A percentile compares a stretch with the other conserved stretches of the same genome.
Evolutionary conservation across 2,329 filamentous ascomycete genomes (phyloP).

Genomic region (Alternaria brassicicola): DNA sequence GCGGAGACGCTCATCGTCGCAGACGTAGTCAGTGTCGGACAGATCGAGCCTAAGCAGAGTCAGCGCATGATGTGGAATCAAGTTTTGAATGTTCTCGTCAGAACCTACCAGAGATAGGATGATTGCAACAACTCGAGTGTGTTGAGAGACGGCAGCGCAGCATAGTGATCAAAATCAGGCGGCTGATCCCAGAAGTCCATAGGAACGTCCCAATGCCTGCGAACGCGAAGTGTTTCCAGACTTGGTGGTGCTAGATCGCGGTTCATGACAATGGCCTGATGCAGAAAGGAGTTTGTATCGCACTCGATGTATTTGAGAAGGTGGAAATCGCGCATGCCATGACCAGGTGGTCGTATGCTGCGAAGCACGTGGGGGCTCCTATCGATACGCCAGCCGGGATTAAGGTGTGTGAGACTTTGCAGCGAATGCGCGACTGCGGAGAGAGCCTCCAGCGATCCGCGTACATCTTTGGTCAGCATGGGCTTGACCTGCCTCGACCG

Average conservation of each 20-base stretch:
- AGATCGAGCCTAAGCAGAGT: conserved; percentile 9
- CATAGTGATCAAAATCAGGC: conserved; percentile 34
- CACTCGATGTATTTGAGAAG: conserved; percentile 37
- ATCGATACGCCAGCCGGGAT: conserved; percentile 31
- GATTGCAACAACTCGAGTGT: conserved; percentile 39
- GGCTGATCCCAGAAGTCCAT: conserved; percentile 38
- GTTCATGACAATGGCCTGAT: conserved; percentile 34
- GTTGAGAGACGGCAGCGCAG: conserved; percentile 31
- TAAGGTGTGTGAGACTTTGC: conserved; percentile 35
- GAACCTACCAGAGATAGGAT: conserved; percentile 13
- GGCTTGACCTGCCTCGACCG: conserved; percentile 17
- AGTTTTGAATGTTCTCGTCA: neutral
- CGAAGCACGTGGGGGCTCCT: conserved; percentile 19
- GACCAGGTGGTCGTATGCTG: conserved; percentile 25
- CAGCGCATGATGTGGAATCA: neutral
- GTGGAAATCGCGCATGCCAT: conserved; percentile 42
- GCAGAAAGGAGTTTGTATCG: conserved; percentile 40
- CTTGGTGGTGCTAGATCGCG: conserved; percentile 37
- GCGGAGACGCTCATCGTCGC: conserved; percentile 29
- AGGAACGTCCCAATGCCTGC: conserved; percentile 26
- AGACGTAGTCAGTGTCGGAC: conserved; percentile 28
- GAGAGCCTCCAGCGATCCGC: conserved; percentile 33
- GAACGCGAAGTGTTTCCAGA: conserved; percentile 35
- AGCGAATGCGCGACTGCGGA: conserved; percentile 40
- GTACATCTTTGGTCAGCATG: conserved; percentile 21